Evolutionary conservation across 495 filamentous ascomycete genomes (phyloP).

Genomic region (Penicillium alfredii): DNA sequence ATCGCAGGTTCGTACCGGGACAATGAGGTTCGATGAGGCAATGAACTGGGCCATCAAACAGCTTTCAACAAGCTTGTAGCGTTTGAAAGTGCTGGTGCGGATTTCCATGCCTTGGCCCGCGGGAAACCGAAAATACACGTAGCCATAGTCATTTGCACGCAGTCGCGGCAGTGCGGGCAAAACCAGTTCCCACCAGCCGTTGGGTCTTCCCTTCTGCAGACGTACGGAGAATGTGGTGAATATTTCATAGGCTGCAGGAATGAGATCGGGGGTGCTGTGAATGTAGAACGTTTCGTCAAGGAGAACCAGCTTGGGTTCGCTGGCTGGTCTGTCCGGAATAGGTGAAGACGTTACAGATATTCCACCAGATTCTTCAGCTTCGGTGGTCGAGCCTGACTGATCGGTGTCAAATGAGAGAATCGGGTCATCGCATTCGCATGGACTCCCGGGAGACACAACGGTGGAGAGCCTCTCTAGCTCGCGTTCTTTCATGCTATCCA

Average conservation of each 20-base stretch:
- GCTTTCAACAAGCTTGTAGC: slow-evolving; percentile 23
- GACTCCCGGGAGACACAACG: slow-evolving; percentile 9
- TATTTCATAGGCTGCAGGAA: slow-evolving; percentile 18
- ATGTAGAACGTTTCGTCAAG: slow-evolving; percentile 20
- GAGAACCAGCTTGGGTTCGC: slow-evolving; percentile 17
- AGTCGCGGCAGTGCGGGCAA: slow-evolving; percentile 30
- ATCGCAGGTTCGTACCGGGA: slow-evolving; percentile 27
- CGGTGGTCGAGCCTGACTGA: too few relatives aligned
- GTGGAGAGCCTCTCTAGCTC: slow-evolving; percentile 9
- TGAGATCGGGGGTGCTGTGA: slow-evolving; percentile 7
- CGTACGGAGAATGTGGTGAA: slow-evolving; percentile 13
- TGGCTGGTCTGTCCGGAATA: neutral
- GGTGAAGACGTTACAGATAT: too few relatives aligned
- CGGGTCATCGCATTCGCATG: too few relatives aligned
- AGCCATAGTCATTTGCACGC: slow-evolving; percentile 17
- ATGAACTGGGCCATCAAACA: slow-evolving; percentile 33
- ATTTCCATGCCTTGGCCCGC: slow-evolving; percentile 26
- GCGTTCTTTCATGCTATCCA: neutral
- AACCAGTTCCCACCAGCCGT: slow-evolving; percentile 27
- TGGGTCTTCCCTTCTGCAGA: slow-evolving; percentile 14
- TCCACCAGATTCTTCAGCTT: too few relatives aligned
- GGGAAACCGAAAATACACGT: slow-evolving; percentile 29
- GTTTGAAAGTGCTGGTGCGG: slow-evolving; percentile 25
- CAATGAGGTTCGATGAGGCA: slow-evolving; percentile 17
- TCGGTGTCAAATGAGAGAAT: too few relatives aligned